Base-by-base conservation (phyloP, 73 alveolate genomes). In the Paramecium caudatum region DNA sequence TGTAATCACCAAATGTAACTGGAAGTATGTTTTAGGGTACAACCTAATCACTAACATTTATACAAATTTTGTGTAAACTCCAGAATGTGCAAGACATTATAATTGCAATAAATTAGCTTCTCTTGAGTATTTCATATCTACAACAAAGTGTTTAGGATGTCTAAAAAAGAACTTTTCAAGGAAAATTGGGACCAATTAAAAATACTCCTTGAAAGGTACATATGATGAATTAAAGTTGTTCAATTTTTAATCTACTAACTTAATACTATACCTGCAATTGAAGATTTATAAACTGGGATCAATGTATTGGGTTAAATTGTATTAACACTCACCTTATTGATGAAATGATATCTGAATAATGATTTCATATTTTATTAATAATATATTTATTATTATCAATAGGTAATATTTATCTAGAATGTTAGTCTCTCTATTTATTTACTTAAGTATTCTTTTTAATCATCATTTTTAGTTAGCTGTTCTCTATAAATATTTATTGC, bases 271-370 rank as follows among this genome's bases (percentile, higher is more conserved):
- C 88, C 68, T 36, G 62, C 16, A 37, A 74, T 45, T 41, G 88
- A 41, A 21, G 88, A 74, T 25, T 74, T 39, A n/a, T 74, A 74
- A 21, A 74, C 17, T 34, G 88, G 88, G 16, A 74, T 43, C 39
- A 45, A 45, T 19, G 62, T 74, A n/a, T 30, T 43, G 2, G 27
- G 47, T 17, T 65, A 17, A 12, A 65, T 36, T 13, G 49, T 32
- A 13, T 46, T 32, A 21, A 74, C 21, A 17, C 47, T 74, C 12
- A 23, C 88, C 43, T 74, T 74, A 6, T 37, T 41, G 32, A 74
- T 74, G 88, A 74, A 74, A 74, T 74, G 43, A 37, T 74, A 74
- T 43, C 65, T 74, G 68, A 41, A 74, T 25, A 74, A 37, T 45
- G 47, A 41, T 74, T 74, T 74, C 88, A 74, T 74, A 16, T 19